These are phyloP conservation scores for Pseudogymnoascus sp. DNA, from an alignment of 2,329 filamentous ascomycete genomes.

Conservation along the genomic window DNA sequence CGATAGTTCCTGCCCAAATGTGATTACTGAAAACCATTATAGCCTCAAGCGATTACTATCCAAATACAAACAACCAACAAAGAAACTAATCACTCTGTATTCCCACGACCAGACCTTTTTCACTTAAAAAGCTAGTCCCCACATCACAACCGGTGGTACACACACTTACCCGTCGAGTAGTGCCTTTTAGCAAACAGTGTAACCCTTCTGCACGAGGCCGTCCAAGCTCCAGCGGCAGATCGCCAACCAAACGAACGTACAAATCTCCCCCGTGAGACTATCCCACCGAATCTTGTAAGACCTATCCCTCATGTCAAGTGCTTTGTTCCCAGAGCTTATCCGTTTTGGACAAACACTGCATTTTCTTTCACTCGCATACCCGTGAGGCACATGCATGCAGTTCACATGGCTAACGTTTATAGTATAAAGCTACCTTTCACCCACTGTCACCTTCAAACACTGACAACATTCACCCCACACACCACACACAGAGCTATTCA, in stretches of 20 bases:
- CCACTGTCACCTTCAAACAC: neutral
- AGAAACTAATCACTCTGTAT: slow-evolving; percentile 7
- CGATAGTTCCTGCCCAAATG: neutral
- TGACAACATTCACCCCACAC: neutral
- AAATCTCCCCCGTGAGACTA: slow-evolving; percentile 6
- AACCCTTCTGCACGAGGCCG: slow-evolving; percentile 5
- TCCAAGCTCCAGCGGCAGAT: neutral
- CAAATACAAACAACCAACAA: neutral
- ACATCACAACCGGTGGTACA: slow-evolving; percentile 4
- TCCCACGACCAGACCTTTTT: neutral
- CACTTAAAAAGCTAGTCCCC: slow-evolving; percentile 4
- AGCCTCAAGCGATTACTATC: neutral
- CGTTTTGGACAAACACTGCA: slow-evolving; percentile 3
- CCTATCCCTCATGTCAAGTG: neutral
- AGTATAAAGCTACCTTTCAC: neutral
- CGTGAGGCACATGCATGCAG: neutral
- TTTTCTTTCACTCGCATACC: neutral
- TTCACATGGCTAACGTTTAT: neutral
- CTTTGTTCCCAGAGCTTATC: neutral
- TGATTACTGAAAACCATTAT: neutral
- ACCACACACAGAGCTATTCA: neutral
- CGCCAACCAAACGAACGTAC: neutral
- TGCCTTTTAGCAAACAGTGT: slow-evolving; percentile 4
- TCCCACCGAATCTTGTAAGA: neutral
- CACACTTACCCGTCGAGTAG: slow-evolving; percentile 8